phyloP scores from a whole-genome alignment of 2,329 filamentous ascomycete species.

The Aspergillus ibericus region DNA sequence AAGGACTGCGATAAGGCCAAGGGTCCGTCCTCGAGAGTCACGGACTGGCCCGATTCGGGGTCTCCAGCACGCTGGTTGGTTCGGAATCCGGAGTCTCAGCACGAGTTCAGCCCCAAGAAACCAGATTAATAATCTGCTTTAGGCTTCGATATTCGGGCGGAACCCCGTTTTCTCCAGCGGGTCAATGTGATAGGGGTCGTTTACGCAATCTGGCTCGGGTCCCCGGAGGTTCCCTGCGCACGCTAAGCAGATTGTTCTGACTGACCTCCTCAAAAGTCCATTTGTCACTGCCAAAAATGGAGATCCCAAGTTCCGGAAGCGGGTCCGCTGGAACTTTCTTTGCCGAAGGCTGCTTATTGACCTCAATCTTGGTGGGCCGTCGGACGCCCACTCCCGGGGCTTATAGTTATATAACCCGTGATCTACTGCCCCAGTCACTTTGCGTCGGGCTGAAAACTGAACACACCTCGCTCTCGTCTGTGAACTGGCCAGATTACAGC shows the following conservation, averaged over 20 bases:
- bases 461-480: background rate
- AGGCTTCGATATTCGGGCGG: background rate
- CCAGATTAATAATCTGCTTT: background rate
- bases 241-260: background rate
- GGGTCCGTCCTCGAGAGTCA: background rate
- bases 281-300: background rate
- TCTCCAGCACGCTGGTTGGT: conserved; percentile 2
- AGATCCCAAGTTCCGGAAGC: background rate
- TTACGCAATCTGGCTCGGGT: background rate
- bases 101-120: background rate
- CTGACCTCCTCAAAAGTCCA: background rate
- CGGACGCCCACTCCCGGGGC: background rate
- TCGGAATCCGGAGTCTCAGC: conserved; percentile 2
- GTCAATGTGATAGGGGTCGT: background rate
- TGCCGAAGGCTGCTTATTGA: background rate
- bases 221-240: conserved; percentile 4
- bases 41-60: background rate
- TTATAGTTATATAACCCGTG: background rate
- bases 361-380: background rate
- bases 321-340: conserved; percentile 1
- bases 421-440: background rate
- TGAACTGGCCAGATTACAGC: background rate
- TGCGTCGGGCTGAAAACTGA: background rate
- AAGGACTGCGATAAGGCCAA: background rate
- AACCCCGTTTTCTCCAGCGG: background rate